Evolutionary conservation across 2,329 filamentous ascomycete genomes (phyloP), one percentile per base, ranked within the genome.

Genomic region (Hymenotorrendiella dingleyae): DNA sequence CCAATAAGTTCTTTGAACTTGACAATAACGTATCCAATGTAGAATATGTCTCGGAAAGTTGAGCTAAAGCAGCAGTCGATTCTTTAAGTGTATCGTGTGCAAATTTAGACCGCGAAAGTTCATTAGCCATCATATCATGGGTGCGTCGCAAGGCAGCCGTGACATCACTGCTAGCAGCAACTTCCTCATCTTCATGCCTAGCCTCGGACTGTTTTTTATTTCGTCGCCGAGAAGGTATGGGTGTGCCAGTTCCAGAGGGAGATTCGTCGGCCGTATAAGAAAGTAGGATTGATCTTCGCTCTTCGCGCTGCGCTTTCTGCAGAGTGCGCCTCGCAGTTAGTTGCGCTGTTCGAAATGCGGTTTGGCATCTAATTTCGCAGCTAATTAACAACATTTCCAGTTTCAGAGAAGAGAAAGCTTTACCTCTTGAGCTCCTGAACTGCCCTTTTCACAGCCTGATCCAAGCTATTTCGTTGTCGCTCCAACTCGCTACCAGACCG

Each of bases 21-120:
- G 77, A 72, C 27, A 98, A 73, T 59, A 96, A 74, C 10, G 78
- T 77, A 55, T 91, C 87, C 4, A 97, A 76, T 37, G 80, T 80
- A 16, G 73, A 80, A 66, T 98, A 98, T 27, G 79, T 84, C 56
- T 94, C 84, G 4, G 84, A 80, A 1, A 98, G 74, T 50, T 86
- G 79, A 40, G 76, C 76, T n/a, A 98, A 74, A 9, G 90, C 88
- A 8, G 80, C 82, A 6, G 86, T 91, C 2, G 84, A 90, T 67
- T 93, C 82, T 48, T 83, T 81, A 55, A 98, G 73, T 1, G 89
- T 94, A 63, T 94, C 84, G 56, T 93, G 84, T 14, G 91, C 91
- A 61, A 94, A 97, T 56, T 86, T 82, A 53, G 87, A 94, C 46
- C 88, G 82, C 35, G 83, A 80, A 6, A 98, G 77, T 69, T 96